A percentile compares a stretch with the other conserved stretches of the same genome.
These are phyloP conservation scores for Neoconidiobolus thromboides DNA, from an alignment of 371 early-diverging fungal genomes.

Conservation along the genomic window DNA sequence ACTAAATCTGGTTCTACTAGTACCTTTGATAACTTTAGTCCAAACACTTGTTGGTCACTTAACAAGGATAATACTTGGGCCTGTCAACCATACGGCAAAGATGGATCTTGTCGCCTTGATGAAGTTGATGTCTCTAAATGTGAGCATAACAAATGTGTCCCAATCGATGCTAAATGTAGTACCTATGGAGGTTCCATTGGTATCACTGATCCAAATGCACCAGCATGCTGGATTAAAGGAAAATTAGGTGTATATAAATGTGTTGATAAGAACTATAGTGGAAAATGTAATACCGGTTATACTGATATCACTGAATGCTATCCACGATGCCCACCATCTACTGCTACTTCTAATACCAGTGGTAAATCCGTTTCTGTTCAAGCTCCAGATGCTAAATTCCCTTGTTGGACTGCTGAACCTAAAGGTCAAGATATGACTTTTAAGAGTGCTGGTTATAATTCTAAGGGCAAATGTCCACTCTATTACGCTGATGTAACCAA, in stretches of 20 bases:
- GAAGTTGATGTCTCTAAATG: not conserved
- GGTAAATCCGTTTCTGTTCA: not conserved
- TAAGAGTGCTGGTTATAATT: not conserved
- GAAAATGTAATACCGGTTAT: not conserved
- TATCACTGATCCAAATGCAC: not conserved
- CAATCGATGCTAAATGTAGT: not conserved
- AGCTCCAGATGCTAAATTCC: not conserved
- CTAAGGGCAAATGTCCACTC: not conserved
- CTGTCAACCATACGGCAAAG: not conserved
- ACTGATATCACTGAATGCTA: not conserved
- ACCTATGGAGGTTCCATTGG: not conserved
- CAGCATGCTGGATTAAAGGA: not conserved
- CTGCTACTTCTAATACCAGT: not conserved
- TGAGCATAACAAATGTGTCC: not conserved
- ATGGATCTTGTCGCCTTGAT: not conserved
- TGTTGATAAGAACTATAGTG: not conserved
- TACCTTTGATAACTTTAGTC: not conserved
- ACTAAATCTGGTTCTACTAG: not conserved
- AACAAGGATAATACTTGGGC: not conserved
- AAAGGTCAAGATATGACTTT: not conserved
- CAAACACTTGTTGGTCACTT: not conserved
- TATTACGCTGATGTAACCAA: not conserved
- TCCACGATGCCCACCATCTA: not conserved
- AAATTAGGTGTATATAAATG: not conserved
- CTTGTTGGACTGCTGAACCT: not conserved